Conservation (phyloP, 2,329 filamentous ascomycete species). For the Xylariales sp. region DNA sequence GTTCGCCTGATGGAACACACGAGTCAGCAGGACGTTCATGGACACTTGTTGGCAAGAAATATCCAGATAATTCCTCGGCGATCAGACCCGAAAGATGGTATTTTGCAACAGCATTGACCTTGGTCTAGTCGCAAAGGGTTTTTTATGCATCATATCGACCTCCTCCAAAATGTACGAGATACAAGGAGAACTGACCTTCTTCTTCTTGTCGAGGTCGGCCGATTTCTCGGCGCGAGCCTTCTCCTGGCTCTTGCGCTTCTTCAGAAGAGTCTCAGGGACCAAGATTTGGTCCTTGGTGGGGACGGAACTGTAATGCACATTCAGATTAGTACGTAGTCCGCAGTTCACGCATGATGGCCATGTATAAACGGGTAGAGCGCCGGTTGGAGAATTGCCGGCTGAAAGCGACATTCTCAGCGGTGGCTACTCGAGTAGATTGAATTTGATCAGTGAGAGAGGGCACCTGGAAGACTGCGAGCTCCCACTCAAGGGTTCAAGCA, state of each 20-base stretch:
- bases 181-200: conserved; percentile 66
- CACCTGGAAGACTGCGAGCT: conserved; percentile 12
- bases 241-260: conserved; percentile 99
- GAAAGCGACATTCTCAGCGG: conserved; percentile 85
- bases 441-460: conserved; percentile 72
- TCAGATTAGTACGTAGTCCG: conserved; percentile 79
- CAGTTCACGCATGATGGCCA: conserved; percentile 41
- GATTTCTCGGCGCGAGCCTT: conserved; percentile 90
- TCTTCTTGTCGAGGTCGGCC: conserved; percentile 77
- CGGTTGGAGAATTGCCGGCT: conserved; percentile 89
- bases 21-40: conserved; percentile 4
- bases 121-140: conserved; percentile 88
- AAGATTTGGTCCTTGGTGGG: conserved; percentile 93
- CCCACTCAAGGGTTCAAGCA: conserved; percentile 13
- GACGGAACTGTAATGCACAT: conserved; percentile 63
- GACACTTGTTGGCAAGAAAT: no score
- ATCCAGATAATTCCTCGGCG: conserved; percentile 22
- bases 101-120: conserved; percentile 95
- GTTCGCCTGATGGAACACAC: conserved; percentile 62
- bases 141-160: conserved; percentile 79
- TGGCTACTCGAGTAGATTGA: conserved; percentile 74
- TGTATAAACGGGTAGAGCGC: conserved; percentile 64
- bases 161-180: conserved; percentile 16
- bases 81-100: conserved; percentile 99
- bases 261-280: conserved; percentile 98